Conservation (phyloP, 164 flowering plant species). For the Vitis labrusca region DNA sequence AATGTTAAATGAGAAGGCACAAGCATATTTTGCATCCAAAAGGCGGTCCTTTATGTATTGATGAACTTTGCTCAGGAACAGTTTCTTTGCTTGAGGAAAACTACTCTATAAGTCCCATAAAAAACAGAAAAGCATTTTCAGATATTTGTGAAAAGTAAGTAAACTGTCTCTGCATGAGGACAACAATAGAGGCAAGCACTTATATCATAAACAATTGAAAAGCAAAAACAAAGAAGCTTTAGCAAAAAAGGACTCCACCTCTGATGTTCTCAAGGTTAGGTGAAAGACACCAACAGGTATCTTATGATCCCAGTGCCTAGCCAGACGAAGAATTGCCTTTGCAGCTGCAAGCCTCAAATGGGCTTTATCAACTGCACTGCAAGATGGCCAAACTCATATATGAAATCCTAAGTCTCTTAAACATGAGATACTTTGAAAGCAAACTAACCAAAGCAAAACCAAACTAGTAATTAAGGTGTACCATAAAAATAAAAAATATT, state of each 20-base stretch:
- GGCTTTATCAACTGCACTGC: constrained; percentile 84
- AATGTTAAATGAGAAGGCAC: constrained; percentile 61
- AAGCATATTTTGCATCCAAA: constrained; percentile 86
- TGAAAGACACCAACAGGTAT: constrained; percentile 81
- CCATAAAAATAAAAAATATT: neutral
- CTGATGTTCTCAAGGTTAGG: constrained; percentile 65
- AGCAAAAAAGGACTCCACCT: constrained; percentile 44
- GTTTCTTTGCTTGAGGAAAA: constrained; percentile 68
- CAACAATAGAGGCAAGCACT: neutral
- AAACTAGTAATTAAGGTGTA: too few relatives aligned
- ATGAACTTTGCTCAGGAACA: constrained; percentile 76
- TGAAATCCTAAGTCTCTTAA: constrained; percentile 8
- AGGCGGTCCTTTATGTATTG: constrained; percentile 83
- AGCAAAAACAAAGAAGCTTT: constrained; percentile 5
- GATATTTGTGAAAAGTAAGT: neutral
- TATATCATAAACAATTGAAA: neutral
- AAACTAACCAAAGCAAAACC: neutral
- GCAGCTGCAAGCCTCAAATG: constrained; percentile 91
- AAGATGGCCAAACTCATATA: constrained; percentile 17
- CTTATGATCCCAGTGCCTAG: constrained; percentile 88
- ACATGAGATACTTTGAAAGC: neutral
- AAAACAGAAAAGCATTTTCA: neutral
- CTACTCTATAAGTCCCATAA: constrained; percentile 37
- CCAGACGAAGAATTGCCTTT: constrained; percentile 81
- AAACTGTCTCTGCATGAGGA: neutral